Evolutionary conservation across 1,139 yeast species (phyloP).

Genomic region (Hemisphaericaspora lyxosophila): DNA sequence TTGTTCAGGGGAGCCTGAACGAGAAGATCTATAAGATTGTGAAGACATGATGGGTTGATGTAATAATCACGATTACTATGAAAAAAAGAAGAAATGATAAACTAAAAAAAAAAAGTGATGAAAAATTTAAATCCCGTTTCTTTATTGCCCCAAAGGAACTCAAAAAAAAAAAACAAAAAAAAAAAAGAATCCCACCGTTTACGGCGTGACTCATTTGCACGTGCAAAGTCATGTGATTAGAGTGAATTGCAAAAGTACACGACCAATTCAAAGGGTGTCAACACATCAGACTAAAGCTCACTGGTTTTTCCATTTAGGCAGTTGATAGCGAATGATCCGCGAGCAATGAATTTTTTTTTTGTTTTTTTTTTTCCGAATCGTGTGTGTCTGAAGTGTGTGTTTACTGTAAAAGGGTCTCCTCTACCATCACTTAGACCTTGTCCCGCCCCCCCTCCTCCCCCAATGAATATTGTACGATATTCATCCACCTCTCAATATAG

Average conservation of each 20-base stretch:
- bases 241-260: too few species aligned
- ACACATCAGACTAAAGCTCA: neutral
- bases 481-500: constrained; percentile 4
- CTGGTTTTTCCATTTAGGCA: neutral
- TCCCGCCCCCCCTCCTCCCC: neutral
- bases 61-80: too few species aligned
- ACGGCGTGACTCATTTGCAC: constrained; percentile 7
- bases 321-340: neutral
- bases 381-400: too few species aligned
- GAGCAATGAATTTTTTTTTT: neutral
- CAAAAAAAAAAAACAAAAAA: neutral
- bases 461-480: constrained; percentile 4
- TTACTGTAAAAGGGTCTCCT: too few species aligned
- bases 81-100: too few species aligned
- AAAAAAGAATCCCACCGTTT: constrained; percentile 5
- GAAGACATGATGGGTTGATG: constrained; percentile 31
- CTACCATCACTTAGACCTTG: too few species aligned
- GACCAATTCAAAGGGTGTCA: neutral
- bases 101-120: neutral
- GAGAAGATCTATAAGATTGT: constrained; percentile 81
- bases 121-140: constrained; percentile 1
- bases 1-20: constrained; percentile 54
- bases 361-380: neutral
- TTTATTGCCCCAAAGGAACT: too few species aligned
- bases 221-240: neutral